A percentile compares a stretch with the other conserved stretches of the same genome.
phyloP scores from a whole-genome alignment of 495 filamentous ascomycete genomes.

The Tuber magnatum region DNA sequence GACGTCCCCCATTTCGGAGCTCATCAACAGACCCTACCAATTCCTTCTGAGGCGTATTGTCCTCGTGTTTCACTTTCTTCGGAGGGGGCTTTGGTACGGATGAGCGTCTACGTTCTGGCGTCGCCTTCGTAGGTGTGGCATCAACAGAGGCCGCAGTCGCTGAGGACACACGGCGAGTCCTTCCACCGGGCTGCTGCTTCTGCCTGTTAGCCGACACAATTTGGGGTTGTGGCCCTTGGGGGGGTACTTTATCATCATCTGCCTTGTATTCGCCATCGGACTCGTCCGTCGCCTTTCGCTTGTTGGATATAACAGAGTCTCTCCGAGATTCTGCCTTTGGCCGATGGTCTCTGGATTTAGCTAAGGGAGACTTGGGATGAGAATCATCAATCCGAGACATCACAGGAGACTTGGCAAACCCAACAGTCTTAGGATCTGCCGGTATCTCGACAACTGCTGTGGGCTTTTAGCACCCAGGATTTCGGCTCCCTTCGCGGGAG shows the following conservation, averaged over 20 bases:
- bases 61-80: slow-evolving; percentile 34
- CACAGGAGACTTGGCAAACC: slow-evolving; percentile 1
- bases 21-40: slow-evolving; percentile 34
- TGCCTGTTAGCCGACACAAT: slow-evolving; percentile 10
- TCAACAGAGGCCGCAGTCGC: slow-evolving; percentile 14
- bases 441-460: slow-evolving; percentile 41
- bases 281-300: slow-evolving; percentile 35
- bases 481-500: slow-evolving; percentile 22
- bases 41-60: slow-evolving; percentile 38
- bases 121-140: slow-evolving; percentile 30
- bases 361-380: slow-evolving; percentile 23
- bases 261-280: slow-evolving; percentile 38
- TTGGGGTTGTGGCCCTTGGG: neutral
- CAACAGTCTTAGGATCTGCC: slow-evolving; percentile 44
- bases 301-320: slow-evolving; percentile 28
- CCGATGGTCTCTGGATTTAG: slow-evolving; percentile 13
- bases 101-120: slow-evolving; percentile 23
- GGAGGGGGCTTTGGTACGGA: slow-evolving; percentile 28
- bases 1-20: slow-evolving; percentile 37
- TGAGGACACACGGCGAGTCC: slow-evolving; percentile 26
- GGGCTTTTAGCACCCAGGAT: slow-evolving; percentile 33
- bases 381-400: slow-evolving; percentile 20
- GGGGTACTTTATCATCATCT: slow-evolving; percentile 28
- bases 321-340: slow-evolving; percentile 17
- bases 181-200: slow-evolving; percentile 31